Base-by-base conservation (phyloP, 192 early-diverging fungal species). In the Spizellomyces sp. region DNA sequence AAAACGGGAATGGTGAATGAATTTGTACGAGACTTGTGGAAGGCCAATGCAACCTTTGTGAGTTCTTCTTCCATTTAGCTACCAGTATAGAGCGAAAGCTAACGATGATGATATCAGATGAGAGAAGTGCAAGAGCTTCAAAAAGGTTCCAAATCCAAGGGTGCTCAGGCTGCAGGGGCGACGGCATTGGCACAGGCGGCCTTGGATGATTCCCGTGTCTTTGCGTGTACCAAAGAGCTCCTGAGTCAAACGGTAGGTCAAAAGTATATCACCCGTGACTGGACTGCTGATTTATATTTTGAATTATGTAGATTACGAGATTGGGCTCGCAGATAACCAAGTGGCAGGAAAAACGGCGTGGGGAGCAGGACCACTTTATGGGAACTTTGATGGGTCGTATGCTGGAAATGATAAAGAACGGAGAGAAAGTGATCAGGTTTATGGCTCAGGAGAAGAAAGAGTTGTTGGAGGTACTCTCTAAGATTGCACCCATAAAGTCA, bases 311-410 rank as follows among this genome's bases (percentile, higher is more conserved):
- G 27, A 75, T 83, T 46, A 69, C 66, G 41, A 62, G 73, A 41
- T 55, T 85, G n/a, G 81, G 75, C 6, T 50, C 67, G n/a, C 75
- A 77, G 46, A 19, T 82, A 8, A 78, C 69, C 45, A 82, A 84
- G 57, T 86, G 80, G 80, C 73, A 84, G 15, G 70, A 78, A 71
- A 73, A 66, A 47, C 78, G 80, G 5, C 43, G 56, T 8, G 65
- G 70, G 2, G 85, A 86, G 48, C 75, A 84, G 15, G 81, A 86
- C 22, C 68, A 83, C 56, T 81, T 86, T 60, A 67, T 71, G 17
- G 66, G 69, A 22, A 78, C 77, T 5, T 42, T 82, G 10, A 46
- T 67, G 14, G 64, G 64, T 44, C 74, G 77, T 45, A 54, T 86
- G 58, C 19, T 75, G 6, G 85, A 86, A 8, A 77, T 75, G 56